These are phyloP conservation scores for Mycothermus thermophilus DNA, from an alignment of 495 filamentous ascomycete species.

Conservation along the genomic window DNA sequence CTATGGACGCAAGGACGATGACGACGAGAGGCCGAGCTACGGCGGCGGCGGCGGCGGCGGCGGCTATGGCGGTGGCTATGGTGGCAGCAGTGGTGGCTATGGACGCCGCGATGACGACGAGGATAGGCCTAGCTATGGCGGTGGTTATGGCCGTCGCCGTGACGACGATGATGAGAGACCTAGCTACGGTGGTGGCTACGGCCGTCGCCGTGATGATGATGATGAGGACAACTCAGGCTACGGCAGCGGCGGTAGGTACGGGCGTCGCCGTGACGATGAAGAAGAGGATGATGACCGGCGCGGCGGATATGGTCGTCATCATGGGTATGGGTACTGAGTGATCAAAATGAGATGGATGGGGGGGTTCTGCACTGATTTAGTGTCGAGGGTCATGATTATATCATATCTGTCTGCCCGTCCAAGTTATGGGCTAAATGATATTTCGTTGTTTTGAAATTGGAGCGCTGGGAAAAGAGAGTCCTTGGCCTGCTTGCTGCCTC, in stretches of 20 bases:
- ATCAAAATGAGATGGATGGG: background rate
- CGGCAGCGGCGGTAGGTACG: background rate
- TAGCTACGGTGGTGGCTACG: constrained; percentile 1
- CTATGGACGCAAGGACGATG: constrained; percentile 13
- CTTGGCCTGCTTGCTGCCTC: too few relatives aligned
- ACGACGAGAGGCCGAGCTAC: background rate
- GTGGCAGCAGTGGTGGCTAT: background rate
- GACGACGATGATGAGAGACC: constrained; percentile 1
- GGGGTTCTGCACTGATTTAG: background rate
- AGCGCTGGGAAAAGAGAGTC: too few relatives aligned
- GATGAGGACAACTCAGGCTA: constrained; percentile 12
- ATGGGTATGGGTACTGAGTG: constrained; percentile 1
- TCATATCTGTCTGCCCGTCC: too few relatives aligned
- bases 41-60: constrained; percentile 5
- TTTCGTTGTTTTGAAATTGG: too few relatives aligned
- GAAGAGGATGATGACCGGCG: too few relatives aligned
- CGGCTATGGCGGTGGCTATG: constrained; percentile 1
- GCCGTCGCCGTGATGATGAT: constrained; percentile 7
- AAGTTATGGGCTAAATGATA: too few relatives aligned
- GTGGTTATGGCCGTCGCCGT: background rate
- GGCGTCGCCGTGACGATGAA: constrained; percentile 3
- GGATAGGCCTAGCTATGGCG: constrained; percentile 1
- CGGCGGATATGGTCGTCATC: constrained; percentile 9
- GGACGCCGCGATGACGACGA: background rate
- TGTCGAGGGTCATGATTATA: background rate